Evolutionary conservation across 495 filamentous ascomycete genomes (phyloP).

Genomic region (Penicillium antarcticum): DNA sequence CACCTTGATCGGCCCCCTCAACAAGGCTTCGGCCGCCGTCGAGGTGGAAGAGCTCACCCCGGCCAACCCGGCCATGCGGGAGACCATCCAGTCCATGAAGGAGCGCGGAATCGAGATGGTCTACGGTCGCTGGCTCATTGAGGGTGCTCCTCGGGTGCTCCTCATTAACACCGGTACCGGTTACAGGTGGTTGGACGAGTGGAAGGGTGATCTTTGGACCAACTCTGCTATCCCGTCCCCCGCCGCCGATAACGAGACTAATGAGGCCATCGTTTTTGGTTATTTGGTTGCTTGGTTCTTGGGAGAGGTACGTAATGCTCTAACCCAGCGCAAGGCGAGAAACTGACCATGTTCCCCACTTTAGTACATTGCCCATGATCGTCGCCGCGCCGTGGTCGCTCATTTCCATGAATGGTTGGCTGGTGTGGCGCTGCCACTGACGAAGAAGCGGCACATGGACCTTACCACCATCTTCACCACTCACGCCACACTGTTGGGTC

Average conservation of each 20-base stretch:
- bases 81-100: slow-evolving; percentile 85
- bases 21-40: slow-evolving; percentile 85
- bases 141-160: slow-evolving; percentile 88
- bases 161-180: slow-evolving; percentile 94
- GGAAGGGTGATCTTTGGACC: slow-evolving; percentile 96
- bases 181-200: slow-evolving; percentile 88
- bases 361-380: slow-evolving; percentile 91
- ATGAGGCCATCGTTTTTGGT: slow-evolving; percentile 96
- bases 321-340: too few relatives aligned
- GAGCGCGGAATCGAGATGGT: slow-evolving; percentile 85
- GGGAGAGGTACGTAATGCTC: slow-evolving; percentile 67
- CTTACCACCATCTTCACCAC: slow-evolving; percentile 99
- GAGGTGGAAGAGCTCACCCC: slow-evolving; percentile 93
- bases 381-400: slow-evolving; percentile 82
- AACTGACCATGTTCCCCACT: not conserved
- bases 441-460: slow-evolving; percentile 91
- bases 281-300: slow-evolving; percentile 98
- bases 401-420: slow-evolving; percentile 99
- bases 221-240: slow-evolving; percentile 89
- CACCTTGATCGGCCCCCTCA: slow-evolving; percentile 91
- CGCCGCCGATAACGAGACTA: slow-evolving; percentile 88
- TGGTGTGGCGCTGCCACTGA: slow-evolving; percentile 90
- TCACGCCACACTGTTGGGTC: slow-evolving; percentile 89
- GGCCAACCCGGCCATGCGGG: slow-evolving; percentile 71
- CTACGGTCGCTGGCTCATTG: slow-evolving; percentile 96